These are phyloP conservation scores for Neofusicoccum kwambonambiense DNA, from an alignment of 2,329 filamentous ascomycete species.

Conservation along the genomic window DNA sequence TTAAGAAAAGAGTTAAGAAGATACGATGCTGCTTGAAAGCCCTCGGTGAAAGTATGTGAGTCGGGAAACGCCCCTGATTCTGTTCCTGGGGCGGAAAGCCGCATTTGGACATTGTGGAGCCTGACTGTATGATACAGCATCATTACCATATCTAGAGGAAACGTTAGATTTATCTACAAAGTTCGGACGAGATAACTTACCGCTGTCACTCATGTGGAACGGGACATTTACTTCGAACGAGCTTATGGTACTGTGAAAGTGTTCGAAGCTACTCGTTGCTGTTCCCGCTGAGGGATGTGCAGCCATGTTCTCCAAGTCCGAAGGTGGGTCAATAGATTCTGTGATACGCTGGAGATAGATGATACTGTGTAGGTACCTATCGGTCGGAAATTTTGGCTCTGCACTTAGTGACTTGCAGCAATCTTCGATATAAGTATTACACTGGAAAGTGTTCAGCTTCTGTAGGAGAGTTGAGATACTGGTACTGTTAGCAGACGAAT, in stretches of 20 bases:
- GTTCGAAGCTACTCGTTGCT: conserved; percentile 25
- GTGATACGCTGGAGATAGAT: conserved; percentile 40
- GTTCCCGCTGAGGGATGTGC: no score
- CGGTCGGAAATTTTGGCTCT: conserved; percentile 33
- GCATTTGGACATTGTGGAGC: not conserved
- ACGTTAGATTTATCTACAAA: conserved; percentile 12
- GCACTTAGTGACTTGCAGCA: conserved; percentile 36
- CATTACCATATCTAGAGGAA: conserved; percentile 43
- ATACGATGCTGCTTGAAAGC: not conserved
- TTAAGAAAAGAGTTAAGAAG: conserved; percentile 32
- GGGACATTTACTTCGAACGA: not conserved
- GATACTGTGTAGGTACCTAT: conserved; percentile 37
- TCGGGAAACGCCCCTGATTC: not conserved
- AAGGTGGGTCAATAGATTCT: conserved; percentile 18
- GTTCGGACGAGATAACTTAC: conserved; percentile 26
- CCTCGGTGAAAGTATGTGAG: not conserved
- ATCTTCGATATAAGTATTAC: conserved; percentile 36
- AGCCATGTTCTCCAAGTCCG: conserved; percentile 4
- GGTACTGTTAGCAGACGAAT: not conserved
- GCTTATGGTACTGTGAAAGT: conserved; percentile 28
- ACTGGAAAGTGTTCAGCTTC: conserved; percentile 39
- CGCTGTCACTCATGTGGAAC: not conserved
- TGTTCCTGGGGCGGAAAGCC: not conserved
- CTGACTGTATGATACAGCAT: not conserved
- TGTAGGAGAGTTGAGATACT: conserved; percentile 25